Conservation (phyloP, 2,329 filamentous ascomycete species). For the Shiraia bambusicola region DNA sequence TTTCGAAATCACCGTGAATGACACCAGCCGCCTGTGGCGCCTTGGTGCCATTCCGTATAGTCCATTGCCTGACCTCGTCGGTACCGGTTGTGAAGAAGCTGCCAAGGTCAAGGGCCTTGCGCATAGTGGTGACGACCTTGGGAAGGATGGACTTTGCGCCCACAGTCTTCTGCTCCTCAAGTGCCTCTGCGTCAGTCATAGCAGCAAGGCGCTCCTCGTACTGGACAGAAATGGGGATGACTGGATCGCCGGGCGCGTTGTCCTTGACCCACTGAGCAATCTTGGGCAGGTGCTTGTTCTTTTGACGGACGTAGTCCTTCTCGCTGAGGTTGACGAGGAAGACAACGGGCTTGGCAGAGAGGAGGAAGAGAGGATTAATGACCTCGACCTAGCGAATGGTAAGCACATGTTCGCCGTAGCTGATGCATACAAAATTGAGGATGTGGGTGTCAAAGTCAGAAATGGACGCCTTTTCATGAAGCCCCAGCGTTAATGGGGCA, state of each 20-base stretch:
- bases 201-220: conserved; percentile 90
- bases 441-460: conserved; percentile 57
- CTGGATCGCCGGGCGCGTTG: conserved; percentile 80
- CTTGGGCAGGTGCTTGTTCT: conserved; percentile 98
- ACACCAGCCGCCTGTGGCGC: conserved; percentile 97
- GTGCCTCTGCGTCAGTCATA: conserved; percentile 74
- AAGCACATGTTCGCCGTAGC: conserved; percentile 21
- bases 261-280: conserved; percentile 95
- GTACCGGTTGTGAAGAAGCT: conserved; percentile 97
- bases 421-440: conserved; percentile 3
- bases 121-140: conserved; percentile 91
- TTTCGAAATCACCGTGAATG: conserved; percentile 98
- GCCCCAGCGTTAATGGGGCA: conserved; percentile 77
- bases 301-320: conserved; percentile 95
- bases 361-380: conserved; percentile 93
- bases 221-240: conserved; percentile 88
- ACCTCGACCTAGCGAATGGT: conserved; percentile 73
- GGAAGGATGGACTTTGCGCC: conserved; percentile 85
- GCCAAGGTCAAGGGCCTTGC: conserved; percentile 82
- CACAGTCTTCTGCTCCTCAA: conserved; percentile 85
- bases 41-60: conserved; percentile 91
- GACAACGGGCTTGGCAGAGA: conserved; percentile 95
- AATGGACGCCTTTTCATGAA: conserved; percentile 81
- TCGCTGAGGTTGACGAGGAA: conserved; percentile 97
- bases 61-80: conserved; percentile 98